Conservation (phyloP, 2,329 filamentous ascomycete genomes). For the Botryosphaeria dothidea region DNA sequence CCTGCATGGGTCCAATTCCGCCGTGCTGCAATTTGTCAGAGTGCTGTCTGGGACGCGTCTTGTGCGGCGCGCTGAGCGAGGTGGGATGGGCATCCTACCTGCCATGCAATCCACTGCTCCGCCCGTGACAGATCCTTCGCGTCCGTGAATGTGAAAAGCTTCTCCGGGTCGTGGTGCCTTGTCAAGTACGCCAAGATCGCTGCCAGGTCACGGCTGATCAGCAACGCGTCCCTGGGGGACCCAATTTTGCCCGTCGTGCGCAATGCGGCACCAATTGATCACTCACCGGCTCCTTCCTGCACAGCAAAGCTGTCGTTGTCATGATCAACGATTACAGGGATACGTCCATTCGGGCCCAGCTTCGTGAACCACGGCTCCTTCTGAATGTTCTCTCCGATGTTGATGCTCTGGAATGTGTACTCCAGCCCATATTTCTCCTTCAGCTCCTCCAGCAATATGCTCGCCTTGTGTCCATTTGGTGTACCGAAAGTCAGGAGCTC, state of each 20-base stretch:
- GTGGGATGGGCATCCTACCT: conserved; percentile 24
- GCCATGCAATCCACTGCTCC: conserved; percentile 67
- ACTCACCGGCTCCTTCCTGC: conserved; percentile 41
- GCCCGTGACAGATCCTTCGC: conserved; percentile 47
- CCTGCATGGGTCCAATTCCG: conserved; percentile 42
- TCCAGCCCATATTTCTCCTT: conserved; percentile 64
- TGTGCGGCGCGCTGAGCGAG: neutral
- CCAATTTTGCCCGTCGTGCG: neutral
- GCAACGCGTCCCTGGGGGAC: neutral
- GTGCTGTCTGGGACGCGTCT: neutral
- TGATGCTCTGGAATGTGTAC: conserved; percentile 61
- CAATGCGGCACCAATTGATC: neutral
- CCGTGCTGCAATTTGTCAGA: conserved; percentile 1
- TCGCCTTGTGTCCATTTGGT: conserved; percentile 55
- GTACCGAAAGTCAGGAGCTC: conserved; percentile 62
- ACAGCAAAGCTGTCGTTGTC: conserved; percentile 60
- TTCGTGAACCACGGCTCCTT: conserved; percentile 68
- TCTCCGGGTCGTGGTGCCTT: conserved; percentile 48
- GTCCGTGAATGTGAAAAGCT: conserved; percentile 50
- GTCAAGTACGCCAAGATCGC: conserved; percentile 46
- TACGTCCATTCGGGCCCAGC: conserved; percentile 64
- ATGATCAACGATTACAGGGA: conserved; percentile 67
- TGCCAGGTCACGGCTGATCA: neutral
- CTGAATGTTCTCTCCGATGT: conserved; percentile 62
- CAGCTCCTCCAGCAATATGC: conserved; percentile 65